Evolutionary conservation across 129 eudicot genomes (phyloP).

Genomic region (Pittosporum tobira): DNA sequence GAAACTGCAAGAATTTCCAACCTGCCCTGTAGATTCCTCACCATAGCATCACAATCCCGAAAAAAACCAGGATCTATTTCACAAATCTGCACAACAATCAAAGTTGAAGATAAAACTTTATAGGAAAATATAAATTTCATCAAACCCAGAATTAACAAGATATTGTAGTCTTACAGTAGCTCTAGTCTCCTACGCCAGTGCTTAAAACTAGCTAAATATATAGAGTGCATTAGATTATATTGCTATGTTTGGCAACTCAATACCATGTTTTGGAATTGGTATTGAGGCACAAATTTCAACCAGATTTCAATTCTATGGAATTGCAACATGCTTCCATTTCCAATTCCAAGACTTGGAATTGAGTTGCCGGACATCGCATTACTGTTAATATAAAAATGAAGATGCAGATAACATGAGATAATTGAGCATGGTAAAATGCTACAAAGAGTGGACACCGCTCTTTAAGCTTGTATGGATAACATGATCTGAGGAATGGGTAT

Average conservation of each 20-base stretch:
- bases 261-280: too few relatives aligned
- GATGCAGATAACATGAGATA: neutral
- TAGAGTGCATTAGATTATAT: neutral
- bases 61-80: conserved; percentile 80
- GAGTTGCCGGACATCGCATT: too few relatives aligned
- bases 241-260: too few relatives aligned
- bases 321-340: too few relatives aligned
- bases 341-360: too few relatives aligned
- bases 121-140: neutral
- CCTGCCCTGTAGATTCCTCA: conserved; percentile 78
- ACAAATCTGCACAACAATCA: conserved; percentile 48
- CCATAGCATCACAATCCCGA: conserved; percentile 71
- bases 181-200: neutral
- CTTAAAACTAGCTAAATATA: neutral
- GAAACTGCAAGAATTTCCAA: conserved; percentile 81
- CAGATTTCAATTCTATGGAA: too few relatives aligned
- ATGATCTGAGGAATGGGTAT: too few relatives aligned
- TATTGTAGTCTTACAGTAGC: too few relatives aligned
- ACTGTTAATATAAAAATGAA: neutral
- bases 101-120: neutral
- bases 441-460: neutral
- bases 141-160: neutral
- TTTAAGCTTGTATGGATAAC: too few relatives aligned
- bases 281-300: too few relatives aligned
- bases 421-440: too few relatives aligned